Conservation (phyloP, 768 basidiomycete species). For the Tricholoma flavovirens region DNA sequence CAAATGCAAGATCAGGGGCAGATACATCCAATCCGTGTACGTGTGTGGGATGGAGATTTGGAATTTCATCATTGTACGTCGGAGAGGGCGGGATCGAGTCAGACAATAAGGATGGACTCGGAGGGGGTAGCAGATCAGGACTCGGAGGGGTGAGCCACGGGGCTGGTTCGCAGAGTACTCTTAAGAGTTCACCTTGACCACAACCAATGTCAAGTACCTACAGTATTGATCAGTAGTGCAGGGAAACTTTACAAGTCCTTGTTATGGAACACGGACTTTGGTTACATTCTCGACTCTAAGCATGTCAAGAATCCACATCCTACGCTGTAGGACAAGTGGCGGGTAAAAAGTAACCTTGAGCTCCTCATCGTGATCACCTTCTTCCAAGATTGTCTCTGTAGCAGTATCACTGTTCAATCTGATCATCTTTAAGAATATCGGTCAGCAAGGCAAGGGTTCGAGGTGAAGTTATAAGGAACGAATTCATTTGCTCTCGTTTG, state of each 20-base stretch:
- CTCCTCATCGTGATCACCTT: constrained; percentile 23
- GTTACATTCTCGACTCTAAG: constrained; percentile 52
- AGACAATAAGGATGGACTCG: constrained; percentile 11
- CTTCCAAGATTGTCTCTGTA: constrained; percentile 7
- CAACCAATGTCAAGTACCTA: constrained; percentile 83
- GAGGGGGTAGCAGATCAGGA: constrained; percentile 19
- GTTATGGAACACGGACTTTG: constrained; percentile 34
- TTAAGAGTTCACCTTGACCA: constrained; percentile 72
- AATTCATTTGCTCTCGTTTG: too few relatives aligned
- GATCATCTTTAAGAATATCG: neutral
- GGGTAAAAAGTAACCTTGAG: constrained; percentile 62
- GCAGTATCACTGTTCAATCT: constrained; percentile 5
- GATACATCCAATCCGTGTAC: constrained; percentile 70
- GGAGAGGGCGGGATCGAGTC: constrained; percentile 19
- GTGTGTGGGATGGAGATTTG: constrained; percentile 51
- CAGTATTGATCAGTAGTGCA: constrained; percentile 1
- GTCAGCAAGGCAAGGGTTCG: neutral
- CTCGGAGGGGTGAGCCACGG: constrained; percentile 55
- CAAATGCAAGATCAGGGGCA: constrained; percentile 45
- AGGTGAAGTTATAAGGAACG: neutral
- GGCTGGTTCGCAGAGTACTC: constrained; percentile 66
- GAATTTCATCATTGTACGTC: constrained; percentile 38
- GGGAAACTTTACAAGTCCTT: neutral
- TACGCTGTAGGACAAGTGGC: constrained; percentile 59
- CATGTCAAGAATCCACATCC: constrained; percentile 65